Base-by-base conservation (phyloP, 2,329 filamentous ascomycete species). In the Claviceps purpurea region DNA sequence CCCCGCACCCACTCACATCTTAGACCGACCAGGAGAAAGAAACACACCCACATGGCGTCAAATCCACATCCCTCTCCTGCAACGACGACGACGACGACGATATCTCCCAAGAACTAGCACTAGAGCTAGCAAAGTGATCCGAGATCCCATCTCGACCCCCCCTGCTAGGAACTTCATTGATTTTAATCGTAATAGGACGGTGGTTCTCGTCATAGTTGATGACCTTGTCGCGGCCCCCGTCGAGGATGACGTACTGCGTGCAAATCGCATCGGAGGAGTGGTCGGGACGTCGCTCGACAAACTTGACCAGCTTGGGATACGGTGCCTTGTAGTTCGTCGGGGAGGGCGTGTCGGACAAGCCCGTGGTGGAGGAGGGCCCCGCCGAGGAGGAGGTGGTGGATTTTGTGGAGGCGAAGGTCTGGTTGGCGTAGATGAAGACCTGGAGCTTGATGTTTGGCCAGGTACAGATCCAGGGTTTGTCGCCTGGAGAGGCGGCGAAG, bases 361-460 rank as follows among this genome's bases (percentile, higher is more conserved):
- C 16, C 39, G 45, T 52, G 44, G 50, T 52, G 44, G 38, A n/a
- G 20, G 10, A 11, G n/a, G 52, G 18, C 11, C 40, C 45, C 4
- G 40, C 18, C 4, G 10, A 30, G 30, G 30, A 30, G 30, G 26
- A 30, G 26, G 55, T 43, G 24, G 55, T 49, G 1, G 58, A 51
- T 6, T 56, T 52, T 7, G 52, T 46, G 7, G 63, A 62, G 56
- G 71, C 76, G 50, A 68, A 70, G 57, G 75, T 78, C 57, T 79
- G 74, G 24, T 67, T 65, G 1, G 76, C 70, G 56, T 79, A 82
- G 42, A 82, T 75, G 57, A 79, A 79, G 3, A 79, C 63, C 50
- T 81, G 77, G 5, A 81, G 66, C 2, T 71, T 67, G 0, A 76
- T 79, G 30, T 72, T 68, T 2, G 76, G 74, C 78, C 78, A 82